phyloP scores from a whole-genome alignment of 148 eudicot species.

The Fagopyrum esculentum region DNA sequence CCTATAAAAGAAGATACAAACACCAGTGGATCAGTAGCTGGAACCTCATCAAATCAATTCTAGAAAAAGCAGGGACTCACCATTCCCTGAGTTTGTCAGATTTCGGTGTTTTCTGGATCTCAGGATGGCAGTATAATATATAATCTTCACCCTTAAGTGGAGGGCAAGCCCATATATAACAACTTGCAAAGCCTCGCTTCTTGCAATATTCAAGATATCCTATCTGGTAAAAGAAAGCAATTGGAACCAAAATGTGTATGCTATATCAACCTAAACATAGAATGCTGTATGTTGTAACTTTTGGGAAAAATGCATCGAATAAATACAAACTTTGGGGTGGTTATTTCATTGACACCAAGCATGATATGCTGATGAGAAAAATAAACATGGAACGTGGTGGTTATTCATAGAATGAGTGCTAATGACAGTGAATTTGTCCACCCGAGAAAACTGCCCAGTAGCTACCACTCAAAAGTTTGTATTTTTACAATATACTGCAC shows the following conservation, averaged over 20 bases:
- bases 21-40: neutral
- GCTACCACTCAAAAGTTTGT: too few relatives aligned
- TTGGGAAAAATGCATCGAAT: too few relatives aligned
- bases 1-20: conserved; percentile 32
- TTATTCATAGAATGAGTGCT: too few relatives aligned
- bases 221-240: conserved; percentile 41
- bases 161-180: conserved; percentile 99
- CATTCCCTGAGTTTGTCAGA: conserved; percentile 97
- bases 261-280: neutral
- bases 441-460: too few relatives aligned
- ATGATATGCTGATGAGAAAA: too few relatives aligned
- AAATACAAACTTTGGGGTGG: too few relatives aligned
- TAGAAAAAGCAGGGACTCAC: conserved; percentile 31
- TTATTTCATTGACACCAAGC: too few relatives aligned
- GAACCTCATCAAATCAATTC: neutral
- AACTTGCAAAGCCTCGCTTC: conserved; percentile 86
- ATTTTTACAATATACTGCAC: too few relatives aligned
- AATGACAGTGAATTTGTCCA: too few relatives aligned
- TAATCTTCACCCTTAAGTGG: conserved; percentile 99
- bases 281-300: neutral
- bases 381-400: too few relatives aligned
- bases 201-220: conserved; percentile 94
- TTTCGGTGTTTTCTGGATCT: conserved; percentile 97
- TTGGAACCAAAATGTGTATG: neutral
- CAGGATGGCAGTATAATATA: conserved; percentile 97